Evolutionary conservation across 2,329 filamentous ascomycete species (phyloP), one percentile per base, ranked within the genome.

Genomic region (Botrytis aclada): DNA sequence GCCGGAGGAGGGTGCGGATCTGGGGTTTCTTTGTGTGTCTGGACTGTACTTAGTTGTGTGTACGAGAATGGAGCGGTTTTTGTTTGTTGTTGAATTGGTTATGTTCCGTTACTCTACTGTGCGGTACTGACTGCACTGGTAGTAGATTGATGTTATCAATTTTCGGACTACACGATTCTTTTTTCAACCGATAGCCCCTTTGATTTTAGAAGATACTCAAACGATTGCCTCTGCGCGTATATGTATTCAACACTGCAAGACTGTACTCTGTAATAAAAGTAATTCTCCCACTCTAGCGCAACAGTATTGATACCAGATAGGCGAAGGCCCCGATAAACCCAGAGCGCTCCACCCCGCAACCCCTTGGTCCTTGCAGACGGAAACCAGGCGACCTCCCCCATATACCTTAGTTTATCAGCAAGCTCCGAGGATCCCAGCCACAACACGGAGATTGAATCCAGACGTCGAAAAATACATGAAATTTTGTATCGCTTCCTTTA

Each of bases 391-490:
- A 41, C 58, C 25, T 70, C 34, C 56, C 22, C 12, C 56, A 64
- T 45, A 43, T 6, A 54, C 32, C 41, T 32, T 70, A 51, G 58
- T n/a, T 56, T 56, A 18, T 8, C 29, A 32, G 34, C 34, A 41
- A 37, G 25, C 37, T 41, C 47, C 64, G 12, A 10, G 16, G 12
- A 66, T 65, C 39, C 39, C n/a, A 63, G 39, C 39, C 37, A 41
- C 39, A 70, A 20, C 25, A 16, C 43, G 58, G 69, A 63, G 69
- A 70, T 64, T 70, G 69, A 61, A 41, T 1, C 25, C n/a, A 20
- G 14, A 29, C 29, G n/a, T 64, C 25, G 58, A 71, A 10, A 34
- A 10, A 25, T 69, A 39, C 20, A 29, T 34, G 25, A 22, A n/a
- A 22, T 61, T 39, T 25, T 18, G 58, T 20, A 8, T n/a, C 8